These are phyloP conservation scores for Fusarium circinatum DNA, from an alignment of 2,329 filamentous ascomycete species.

Conservation along the genomic window DNA sequence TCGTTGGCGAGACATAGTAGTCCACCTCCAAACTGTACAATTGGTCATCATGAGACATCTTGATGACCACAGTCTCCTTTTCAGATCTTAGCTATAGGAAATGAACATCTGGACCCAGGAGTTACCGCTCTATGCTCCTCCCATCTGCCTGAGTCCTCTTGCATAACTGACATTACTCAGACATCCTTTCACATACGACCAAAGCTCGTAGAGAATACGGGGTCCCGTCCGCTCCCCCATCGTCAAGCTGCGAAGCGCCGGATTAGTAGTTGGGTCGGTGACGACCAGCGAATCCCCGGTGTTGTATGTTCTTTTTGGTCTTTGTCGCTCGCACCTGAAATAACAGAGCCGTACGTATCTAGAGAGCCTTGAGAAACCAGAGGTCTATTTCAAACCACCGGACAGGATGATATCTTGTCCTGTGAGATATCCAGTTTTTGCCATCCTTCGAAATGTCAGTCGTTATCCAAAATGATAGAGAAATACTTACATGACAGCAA, in stretches of 20 bases:
- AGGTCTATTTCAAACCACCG: constrained; percentile 13
- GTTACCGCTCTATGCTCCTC: not conserved
- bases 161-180: rapidly evolving
- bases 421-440: constrained; percentile 29
- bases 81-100: not conserved
- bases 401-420: constrained; percentile 26
- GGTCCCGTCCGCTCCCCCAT: constrained; percentile 20
- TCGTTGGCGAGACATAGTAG: not conserved
- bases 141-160: too few species aligned
- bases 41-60: rapidly evolving
- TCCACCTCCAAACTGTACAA: rapidly evolving
- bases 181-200: not conserved
- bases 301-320: constrained; percentile 15
- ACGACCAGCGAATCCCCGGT: constrained; percentile 20
- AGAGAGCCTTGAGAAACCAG: rapidly evolving
- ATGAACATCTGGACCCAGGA: too few species aligned
- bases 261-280: constrained; percentile 16
- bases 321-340: rapidly evolving
- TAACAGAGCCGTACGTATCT: rapidly evolving
- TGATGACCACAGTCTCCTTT: not conserved
- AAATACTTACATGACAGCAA: constrained; percentile 45
- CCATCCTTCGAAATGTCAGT: not conserved
- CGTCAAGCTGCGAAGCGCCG: constrained; percentile 9
- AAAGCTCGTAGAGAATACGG: constrained; percentile 18
- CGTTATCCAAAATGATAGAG: too few species aligned